Percentiles rank a stretch among this genome's conserved stretches.
Conservation (phyloP, 768 basidiomycete genomes). For the Rhizopogon vesiculosus region DNA sequence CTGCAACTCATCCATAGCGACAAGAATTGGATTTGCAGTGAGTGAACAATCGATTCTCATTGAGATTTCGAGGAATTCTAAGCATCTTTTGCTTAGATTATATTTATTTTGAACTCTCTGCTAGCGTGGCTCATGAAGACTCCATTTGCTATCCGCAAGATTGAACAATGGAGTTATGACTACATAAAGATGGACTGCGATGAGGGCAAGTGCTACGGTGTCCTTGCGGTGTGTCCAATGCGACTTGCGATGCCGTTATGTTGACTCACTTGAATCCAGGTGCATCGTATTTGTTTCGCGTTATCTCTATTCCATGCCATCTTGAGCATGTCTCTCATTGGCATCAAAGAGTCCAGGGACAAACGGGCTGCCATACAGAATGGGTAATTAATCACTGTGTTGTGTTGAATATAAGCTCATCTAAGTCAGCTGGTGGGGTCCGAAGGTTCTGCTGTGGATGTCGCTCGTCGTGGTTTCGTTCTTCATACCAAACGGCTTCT, state of each 20-base stretch:
- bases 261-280: slow-evolving; percentile 33
- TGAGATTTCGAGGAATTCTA: background rate
- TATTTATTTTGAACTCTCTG: slow-evolving; percentile 93
- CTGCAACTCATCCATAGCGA: slow-evolving; percentile 98
- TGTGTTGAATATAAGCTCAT: slow-evolving; percentile 11
- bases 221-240: slow-evolving; percentile 70
- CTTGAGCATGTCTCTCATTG: slow-evolving; percentile 73
- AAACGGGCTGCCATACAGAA: slow-evolving; percentile 97
- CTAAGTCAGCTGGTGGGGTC: slow-evolving; percentile 89
- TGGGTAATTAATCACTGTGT: slow-evolving; percentile 50
- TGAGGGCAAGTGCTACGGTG: slow-evolving; percentile 91
- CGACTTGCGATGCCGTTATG: slow-evolving; percentile 1
- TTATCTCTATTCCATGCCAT: slow-evolving; percentile 85
- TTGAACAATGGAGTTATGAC: slow-evolving; percentile 92
- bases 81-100: slow-evolving; percentile 52
- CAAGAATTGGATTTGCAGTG: slow-evolving; percentile 92
- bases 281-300: slow-evolving; percentile 97
- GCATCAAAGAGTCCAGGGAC: slow-evolving; percentile 84
- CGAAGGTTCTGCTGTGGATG: slow-evolving; percentile 89
- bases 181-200: slow-evolving; percentile 98
- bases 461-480: slow-evolving; percentile 78
- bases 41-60: slow-evolving; percentile 17
- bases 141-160: slow-evolving; percentile 75
- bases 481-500: slow-evolving; percentile 95
- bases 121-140: slow-evolving; percentile 97